phyloP scores from a whole-genome alignment of 805 yeast genomes.

The Dipodascopsis tothii region DNA sequence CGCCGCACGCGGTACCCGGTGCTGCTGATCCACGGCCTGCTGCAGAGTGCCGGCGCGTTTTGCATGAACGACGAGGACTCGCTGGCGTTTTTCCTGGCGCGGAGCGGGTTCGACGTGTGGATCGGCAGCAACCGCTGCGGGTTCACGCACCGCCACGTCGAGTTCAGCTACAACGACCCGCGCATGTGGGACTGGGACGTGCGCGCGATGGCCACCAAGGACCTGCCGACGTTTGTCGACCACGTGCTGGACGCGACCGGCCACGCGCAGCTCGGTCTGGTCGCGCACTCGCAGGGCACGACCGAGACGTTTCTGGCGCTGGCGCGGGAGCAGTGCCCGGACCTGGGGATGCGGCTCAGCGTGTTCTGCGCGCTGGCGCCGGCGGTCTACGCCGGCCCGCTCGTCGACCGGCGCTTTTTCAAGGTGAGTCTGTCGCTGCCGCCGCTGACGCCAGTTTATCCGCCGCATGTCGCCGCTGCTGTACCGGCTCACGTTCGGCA shows the following conservation, averaged over 20 bases:
- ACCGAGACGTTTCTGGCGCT: constrained; percentile 73
- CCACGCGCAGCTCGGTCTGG: constrained; percentile 43
- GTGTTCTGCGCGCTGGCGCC: constrained; percentile 78
- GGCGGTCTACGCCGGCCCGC: constrained; percentile 79
- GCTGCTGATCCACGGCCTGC: constrained; percentile 72
- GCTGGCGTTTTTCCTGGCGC: constrained; percentile 50
- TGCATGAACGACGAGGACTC: constrained; percentile 77
- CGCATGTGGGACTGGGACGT: constrained; percentile 93
- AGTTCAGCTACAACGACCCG: constrained; percentile 37
- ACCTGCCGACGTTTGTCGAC: constrained; percentile 65
- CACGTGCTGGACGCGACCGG: constrained; percentile 42
- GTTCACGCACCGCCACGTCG: constrained; percentile 60
- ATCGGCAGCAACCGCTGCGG: constrained; percentile 87
- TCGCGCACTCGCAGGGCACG: constrained; percentile 92
- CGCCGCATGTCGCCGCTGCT: constrained; percentile 23
- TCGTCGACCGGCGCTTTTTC: constrained; percentile 47
- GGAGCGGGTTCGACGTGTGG: constrained; percentile 77
- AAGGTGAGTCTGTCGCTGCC: constrained; percentile 7
- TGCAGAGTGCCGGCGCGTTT: constrained; percentile 81
- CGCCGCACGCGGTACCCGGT: constrained; percentile 49
- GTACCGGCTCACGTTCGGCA: constrained; percentile 53
- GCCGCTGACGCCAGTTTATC: constrained; percentile 16
- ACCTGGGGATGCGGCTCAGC: constrained; percentile 49
- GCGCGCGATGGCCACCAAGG: constrained; percentile 69
- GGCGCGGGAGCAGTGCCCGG: constrained; percentile 39